These are phyloP conservation scores for Boletus reticuloceps DNA, from an alignment of 768 basidiomycete genomes.

Conservation along the genomic window DNA sequence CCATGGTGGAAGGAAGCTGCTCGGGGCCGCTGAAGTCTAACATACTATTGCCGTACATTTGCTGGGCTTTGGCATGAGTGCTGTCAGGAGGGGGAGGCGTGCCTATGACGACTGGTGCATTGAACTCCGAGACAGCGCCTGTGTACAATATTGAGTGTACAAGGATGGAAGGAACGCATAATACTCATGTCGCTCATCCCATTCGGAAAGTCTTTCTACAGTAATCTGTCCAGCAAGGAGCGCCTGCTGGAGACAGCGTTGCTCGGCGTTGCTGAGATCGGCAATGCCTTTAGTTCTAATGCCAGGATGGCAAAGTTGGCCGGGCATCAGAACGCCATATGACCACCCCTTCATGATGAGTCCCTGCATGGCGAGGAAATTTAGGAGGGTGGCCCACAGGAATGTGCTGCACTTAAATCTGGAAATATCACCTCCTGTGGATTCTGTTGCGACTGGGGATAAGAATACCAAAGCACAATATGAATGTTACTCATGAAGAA, in stretches of 20 bases:
- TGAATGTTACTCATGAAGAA: not conserved
- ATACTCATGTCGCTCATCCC: not conserved
- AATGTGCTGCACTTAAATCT: not conserved
- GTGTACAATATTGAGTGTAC: not conserved
- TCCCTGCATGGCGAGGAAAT: not conserved
- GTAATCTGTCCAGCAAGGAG: not conserved
- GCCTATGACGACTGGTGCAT: not conserved
- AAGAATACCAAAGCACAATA: too few relatives aligned
- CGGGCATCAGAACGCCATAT: not conserved
- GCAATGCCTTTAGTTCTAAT: not conserved
- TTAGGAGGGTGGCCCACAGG: not conserved
- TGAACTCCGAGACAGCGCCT: not conserved
- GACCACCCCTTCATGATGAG: slow-evolving; percentile 1
- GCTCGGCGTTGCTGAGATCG: not conserved
- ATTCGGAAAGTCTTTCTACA: not conserved
- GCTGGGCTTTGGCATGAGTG: not conserved
- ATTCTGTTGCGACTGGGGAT: not conserved
- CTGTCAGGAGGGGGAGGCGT: not conserved
- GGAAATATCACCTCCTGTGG: not conserved
- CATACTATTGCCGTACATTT: slow-evolving; percentile 1
- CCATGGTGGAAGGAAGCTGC: not conserved
- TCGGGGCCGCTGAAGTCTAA: not conserved
- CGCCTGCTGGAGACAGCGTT: not conserved
- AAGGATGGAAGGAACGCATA: not conserved
- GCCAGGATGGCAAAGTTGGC: not conserved